phyloP scores from a whole-genome alignment of 352 stramenopile species.

The Phytophthora pinifolia region DNA sequence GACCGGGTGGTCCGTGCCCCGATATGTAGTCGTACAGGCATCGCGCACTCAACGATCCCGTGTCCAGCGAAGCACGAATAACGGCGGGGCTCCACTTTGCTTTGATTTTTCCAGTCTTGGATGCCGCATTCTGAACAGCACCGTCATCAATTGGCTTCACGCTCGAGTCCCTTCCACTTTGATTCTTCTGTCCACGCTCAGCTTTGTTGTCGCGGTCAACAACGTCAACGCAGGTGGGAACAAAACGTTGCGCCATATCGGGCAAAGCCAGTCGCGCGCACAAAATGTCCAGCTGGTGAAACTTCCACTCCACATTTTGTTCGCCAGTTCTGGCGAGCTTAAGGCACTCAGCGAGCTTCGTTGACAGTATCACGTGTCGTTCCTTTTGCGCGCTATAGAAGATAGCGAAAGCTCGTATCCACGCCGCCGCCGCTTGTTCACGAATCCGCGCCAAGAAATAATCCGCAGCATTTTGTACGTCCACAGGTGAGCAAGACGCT shows the following conservation, averaged over 20 bases:
- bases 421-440: conserved; percentile 71
- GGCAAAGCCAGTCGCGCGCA: conserved; percentile 73
- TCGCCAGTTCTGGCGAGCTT: conserved; percentile 33
- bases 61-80: conserved; percentile 59
- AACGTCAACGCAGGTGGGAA: conserved; percentile 65
- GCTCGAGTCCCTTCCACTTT: conserved; percentile 25
- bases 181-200: conserved; percentile 28
- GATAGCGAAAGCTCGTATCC: conserved; percentile 69
- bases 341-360: conserved; percentile 60
- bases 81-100: conserved; percentile 60
- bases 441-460: conserved; percentile 57
- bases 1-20: conserved; percentile 50
- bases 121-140: conserved; percentile 56
- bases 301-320: conserved; percentile 49
- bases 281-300: conserved; percentile 77
- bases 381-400: conserved; percentile 74
- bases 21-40: conserved; percentile 74
- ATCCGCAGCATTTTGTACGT: conserved; percentile 45
- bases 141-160: conserved; percentile 64
- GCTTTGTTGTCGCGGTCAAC: conserved; percentile 42
- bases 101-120: conserved; percentile 63
- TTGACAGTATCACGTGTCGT: conserved; percentile 53
- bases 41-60: conserved; percentile 59
- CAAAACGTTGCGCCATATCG: conserved; percentile 78
- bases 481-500: conserved; percentile 28